Evolutionary conservation across 306 rosid genomes (phyloP), one percentile per base, ranked within the genome.

Genomic region (Gastrolobium bilobum): DNA sequence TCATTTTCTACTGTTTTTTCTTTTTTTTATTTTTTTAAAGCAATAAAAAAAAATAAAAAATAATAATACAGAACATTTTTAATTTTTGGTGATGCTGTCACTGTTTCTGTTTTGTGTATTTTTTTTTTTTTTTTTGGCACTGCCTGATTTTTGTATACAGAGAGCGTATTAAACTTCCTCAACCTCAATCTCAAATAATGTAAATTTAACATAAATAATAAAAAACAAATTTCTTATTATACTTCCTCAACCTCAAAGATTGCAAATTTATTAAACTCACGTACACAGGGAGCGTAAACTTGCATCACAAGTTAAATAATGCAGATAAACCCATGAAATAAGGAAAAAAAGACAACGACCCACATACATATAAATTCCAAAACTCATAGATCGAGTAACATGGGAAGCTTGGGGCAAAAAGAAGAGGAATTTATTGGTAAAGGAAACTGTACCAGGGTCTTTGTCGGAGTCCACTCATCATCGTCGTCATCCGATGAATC

Each of bases 391-490:
- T 88, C 88, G 56, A 80, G 86, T 15, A 77, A 33, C 33, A 59
- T 43, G 57, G 47, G 20, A 57, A 63, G 74, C 76, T 62, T 15
- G 14, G 10, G 70, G 37, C 13, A 3, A 5, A 46, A 33, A 29
- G 31, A 73, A 44, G 2, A 14, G 35, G 57, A 46, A 33, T 68
- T n/a, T n/a, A n/a, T 59, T 26, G 60, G 64, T 4, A 30, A 75
- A 26, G 60, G 63, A 54, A 53, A 78, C 6, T 14, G 62, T 79
- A 93, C 97, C 97, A 40, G 96, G 97, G 67, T 93, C 94, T 86
- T 92, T 89, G 85, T 92, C 94, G 82, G 87, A 90, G 86, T 92
- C 93, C 79, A n/a, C n/a, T n/a, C n/a, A n/a, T n/a, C n/a, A n/a
- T n/a, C n/a, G n/a, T n/a, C 64, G 11, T 40, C n/a, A n/a, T n/a